Base-by-base conservation (phyloP, 495 filamentous ascomycete species). In the Cercophora sp. region DNA sequence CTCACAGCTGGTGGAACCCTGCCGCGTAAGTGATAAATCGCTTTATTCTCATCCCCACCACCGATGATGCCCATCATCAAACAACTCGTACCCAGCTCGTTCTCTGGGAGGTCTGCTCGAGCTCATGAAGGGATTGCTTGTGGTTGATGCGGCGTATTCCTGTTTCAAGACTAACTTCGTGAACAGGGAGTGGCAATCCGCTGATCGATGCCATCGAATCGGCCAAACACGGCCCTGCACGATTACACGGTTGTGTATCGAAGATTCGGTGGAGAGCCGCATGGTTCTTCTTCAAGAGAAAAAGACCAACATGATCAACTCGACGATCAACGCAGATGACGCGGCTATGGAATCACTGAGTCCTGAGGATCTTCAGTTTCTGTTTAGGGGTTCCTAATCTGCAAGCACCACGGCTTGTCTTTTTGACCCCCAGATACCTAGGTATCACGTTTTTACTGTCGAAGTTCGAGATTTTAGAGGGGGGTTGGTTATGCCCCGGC, bases 221-320 rank as follows among this genome's bases (percentile, higher is more conserved):
- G 93, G 93, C 26, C 93, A 97, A 72, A 85, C 82, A 18, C 86
- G 93, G 8, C 91, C 90, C 31, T 96, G 91, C 62, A 87, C 87
- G n/a, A 91, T 98, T 58, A 96, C 89, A 3, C 82, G 92, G 15
- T 78, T 98, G 16, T 90, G 88, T 63, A 95, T 98, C 51, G 91
- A 97, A 68, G 92, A 97, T 65, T 93, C 87, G 11, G 91, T 98
- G 11, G 93, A 98, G 70, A 89, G 85, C 42, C 83, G 93, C 15
- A 97, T 97, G 77, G 87, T 97, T 8, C 76, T 92, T 48, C 74
- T 98, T 5, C 93, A 97, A 66, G 93, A 97, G 74, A 98, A 96
- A 78, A 98, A 98, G 70, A 86, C 89, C 0, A 89, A 87, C 51
- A 87, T 98, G 84, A 96, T 98, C 55, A 86, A 90, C 53, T 90